phyloP scores from a whole-genome alignment of 495 filamentous ascomycete genomes.

The Neurospora sp. region DNA sequence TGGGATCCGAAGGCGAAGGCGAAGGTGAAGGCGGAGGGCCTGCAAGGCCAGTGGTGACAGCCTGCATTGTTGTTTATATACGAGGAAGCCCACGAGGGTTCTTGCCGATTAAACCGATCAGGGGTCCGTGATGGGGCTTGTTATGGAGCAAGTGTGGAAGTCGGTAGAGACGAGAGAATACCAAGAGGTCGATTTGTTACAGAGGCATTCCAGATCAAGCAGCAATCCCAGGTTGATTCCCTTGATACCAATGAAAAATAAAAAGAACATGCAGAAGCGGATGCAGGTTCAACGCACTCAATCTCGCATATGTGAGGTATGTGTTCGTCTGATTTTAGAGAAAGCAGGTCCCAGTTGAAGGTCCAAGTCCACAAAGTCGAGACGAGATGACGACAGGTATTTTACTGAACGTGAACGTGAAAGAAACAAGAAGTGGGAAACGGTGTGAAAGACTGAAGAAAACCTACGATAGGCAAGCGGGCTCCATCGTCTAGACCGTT shows the following conservation, averaged over 20 bases:
- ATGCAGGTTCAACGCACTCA: not conserved
- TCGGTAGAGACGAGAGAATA: not conserved
- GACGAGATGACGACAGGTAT: not conserved
- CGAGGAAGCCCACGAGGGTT: not conserved
- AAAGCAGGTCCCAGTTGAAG: not conserved
- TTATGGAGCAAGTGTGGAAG: not conserved
- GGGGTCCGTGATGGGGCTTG: not conserved
- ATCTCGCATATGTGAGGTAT: not conserved
- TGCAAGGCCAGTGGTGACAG: conserved; percentile 1
- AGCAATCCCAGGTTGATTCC: not conserved
- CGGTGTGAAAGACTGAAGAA: not conserved
- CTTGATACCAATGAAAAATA: not conserved
- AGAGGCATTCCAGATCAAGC: not conserved
- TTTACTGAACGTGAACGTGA: not conserved
- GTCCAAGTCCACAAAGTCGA: not conserved
- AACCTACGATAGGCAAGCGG: not conserved
- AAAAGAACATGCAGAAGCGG: not conserved
- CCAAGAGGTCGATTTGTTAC: not conserved
- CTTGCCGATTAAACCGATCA: not conserved
- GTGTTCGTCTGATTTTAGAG: not conserved
- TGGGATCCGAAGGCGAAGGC: not conserved
- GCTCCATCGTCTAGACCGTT: not conserved
- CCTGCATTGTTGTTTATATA: conserved; percentile 6
- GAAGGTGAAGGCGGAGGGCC: not conserved
- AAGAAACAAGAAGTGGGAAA: not conserved